Base-by-base conservation (phyloP, 2,329 filamentous ascomycete species). In the Ophiostoma sp. region DNA sequence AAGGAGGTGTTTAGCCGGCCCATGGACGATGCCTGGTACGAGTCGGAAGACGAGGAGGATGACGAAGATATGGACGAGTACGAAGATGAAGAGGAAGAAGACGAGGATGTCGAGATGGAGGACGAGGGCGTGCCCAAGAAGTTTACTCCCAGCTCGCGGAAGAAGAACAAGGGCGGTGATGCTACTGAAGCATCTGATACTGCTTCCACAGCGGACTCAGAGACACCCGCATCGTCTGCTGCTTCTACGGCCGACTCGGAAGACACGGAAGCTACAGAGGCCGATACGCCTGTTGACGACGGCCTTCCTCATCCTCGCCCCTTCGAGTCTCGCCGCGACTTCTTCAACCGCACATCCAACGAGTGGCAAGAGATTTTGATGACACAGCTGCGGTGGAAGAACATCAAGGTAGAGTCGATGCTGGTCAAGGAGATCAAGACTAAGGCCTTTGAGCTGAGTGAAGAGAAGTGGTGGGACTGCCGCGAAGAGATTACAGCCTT, bases 391-490 rank as follows among this genome's bases (percentile, higher is more conserved):
- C 88, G 90, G 75, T 90, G 89, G 84, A 91, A 90, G 81, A 88
- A 88, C 45, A 84, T 89, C 61, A 88, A 90, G 76, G 87, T 88
- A 2, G 92, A 93, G 81, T 87, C 89, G 55, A 87, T 93, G 76
- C 86, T 89, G 0, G 85, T 97, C 79, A 99, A 99, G 85, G 96
- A 98, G 84, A 90, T 98, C 78, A 94, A 97, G 81, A 92, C 95
- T 78, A 91, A 90, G 80, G 96, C 94, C 0, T 99, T 98, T 81
- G 92, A 94, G 79, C 87, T 94, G 76, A 95, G 95, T 55, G 96
- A 99, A 82, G 93, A 95, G 83, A 97, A 97, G 82, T 99, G 96
- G 96, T 99, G 96, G 96, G 96, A 98, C 85, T 94, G 92, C 80
- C 89, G 96, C 78, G 96, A 99, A 84, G 95, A 98, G 83, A 93